These are phyloP conservation scores for Ilyonectria sp. DNA, from an alignment of 2,329 filamentous ascomycete species.

Conservation along the genomic window DNA sequence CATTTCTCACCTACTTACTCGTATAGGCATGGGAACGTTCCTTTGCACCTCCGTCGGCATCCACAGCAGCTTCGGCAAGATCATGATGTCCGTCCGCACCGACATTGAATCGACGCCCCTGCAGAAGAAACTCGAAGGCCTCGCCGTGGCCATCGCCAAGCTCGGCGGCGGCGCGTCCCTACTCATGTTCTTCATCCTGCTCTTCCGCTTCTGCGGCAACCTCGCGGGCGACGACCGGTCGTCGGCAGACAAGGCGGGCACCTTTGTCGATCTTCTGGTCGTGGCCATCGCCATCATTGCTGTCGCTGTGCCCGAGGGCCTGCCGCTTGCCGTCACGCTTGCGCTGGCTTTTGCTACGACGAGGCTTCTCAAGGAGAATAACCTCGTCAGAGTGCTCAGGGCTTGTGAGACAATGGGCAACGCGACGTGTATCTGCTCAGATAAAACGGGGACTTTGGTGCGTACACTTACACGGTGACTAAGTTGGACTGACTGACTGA, in stretches of 20 bases:
- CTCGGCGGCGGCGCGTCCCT: conserved; percentile 61
- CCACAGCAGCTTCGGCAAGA: conserved; percentile 66
- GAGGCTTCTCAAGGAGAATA: conserved; percentile 78
- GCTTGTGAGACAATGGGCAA: conserved; percentile 82
- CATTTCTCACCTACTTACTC: background rate
- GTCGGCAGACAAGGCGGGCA: conserved; percentile 25
- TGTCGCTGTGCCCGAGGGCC: conserved; percentile 75
- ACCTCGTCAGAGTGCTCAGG: conserved; percentile 75
- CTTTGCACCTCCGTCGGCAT: conserved; percentile 67
- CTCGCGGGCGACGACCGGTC: conserved; percentile 23
- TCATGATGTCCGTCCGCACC: conserved; percentile 67
- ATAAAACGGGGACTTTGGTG: conserved; percentile 57
- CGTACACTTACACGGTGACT: too few relatives aligned
- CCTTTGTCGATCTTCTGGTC: conserved; percentile 67
- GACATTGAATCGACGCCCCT: conserved; percentile 66
- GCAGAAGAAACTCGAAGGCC: conserved; percentile 63
- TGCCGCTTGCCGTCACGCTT: conserved; percentile 76
- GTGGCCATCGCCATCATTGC: conserved; percentile 71
- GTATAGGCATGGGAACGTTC: conserved; percentile 63
- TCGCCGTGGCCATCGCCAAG: conserved; percentile 53
- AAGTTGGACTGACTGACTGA: too few relatives aligned
- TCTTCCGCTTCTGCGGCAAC: conserved; percentile 25
- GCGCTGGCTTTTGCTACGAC: conserved; percentile 78
- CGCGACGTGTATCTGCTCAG: conserved; percentile 81
- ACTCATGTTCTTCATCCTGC: conserved; percentile 31